Evolutionary conservation across 2,329 filamentous ascomycete genomes (phyloP).

Genomic region (Aspergillus japonicus): DNA sequence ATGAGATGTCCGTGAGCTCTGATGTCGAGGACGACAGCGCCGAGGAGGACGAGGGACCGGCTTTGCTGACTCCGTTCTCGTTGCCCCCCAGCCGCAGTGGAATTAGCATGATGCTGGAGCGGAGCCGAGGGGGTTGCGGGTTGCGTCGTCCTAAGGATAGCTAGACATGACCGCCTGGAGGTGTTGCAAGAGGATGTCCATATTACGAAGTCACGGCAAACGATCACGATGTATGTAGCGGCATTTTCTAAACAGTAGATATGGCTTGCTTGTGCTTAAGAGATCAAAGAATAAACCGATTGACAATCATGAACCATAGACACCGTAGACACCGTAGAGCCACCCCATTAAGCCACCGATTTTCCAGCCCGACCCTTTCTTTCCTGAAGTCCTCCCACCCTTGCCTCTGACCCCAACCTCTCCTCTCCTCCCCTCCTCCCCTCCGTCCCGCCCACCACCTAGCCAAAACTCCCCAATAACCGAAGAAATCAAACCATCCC

Average conservation of each 20-base stretch:
- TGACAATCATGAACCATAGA: too few relatives aligned
- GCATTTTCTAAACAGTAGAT: too few relatives aligned
- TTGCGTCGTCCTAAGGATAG: too few relatives aligned
- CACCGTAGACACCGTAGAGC: too few relatives aligned
- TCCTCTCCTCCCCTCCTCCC: not conserved
- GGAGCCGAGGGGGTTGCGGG: conserved; percentile 3
- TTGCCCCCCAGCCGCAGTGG: conserved; percentile 16
- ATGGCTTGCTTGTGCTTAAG: too few relatives aligned
- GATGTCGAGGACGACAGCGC: not conserved
- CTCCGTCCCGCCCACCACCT: not conserved
- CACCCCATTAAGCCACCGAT: too few relatives aligned
- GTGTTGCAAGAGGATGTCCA: not conserved
- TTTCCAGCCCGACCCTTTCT: not conserved
- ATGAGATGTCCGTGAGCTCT: not conserved
- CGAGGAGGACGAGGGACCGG: not conserved
- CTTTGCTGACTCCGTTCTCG: conserved; percentile 14
- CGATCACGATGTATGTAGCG: too few relatives aligned
- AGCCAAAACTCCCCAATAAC: not conserved
- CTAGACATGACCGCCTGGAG: too few relatives aligned
- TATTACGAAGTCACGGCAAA: not conserved
- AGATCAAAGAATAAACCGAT: too few relatives aligned
- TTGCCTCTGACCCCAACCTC: not conserved
- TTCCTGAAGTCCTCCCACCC: not conserved
- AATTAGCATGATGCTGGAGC: conserved; percentile 22
- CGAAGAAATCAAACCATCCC: not conserved